Evolutionary conservation across 179 eudicot species (phyloP).

Genomic region (Beta corolliflora): DNA sequence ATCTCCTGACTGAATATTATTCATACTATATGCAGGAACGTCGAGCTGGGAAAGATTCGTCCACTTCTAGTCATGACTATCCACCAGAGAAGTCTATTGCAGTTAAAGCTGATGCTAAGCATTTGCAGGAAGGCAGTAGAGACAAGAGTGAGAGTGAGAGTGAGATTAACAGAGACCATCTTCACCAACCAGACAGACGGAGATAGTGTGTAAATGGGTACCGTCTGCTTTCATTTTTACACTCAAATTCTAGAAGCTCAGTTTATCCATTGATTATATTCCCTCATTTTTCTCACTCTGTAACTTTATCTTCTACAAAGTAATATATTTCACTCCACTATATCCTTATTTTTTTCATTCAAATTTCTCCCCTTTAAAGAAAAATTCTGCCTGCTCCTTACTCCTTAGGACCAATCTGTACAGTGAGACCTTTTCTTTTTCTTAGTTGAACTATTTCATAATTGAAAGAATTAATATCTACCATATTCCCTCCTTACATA

Average conservation of each 20-base stretch:
- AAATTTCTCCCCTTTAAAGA: constrained; percentile 12
- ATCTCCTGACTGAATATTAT: constrained; percentile 1
- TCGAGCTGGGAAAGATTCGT: constrained; percentile 44
- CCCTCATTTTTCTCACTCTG: constrained; percentile 31
- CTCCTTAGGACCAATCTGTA: constrained; percentile 20
- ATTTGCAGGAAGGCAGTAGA: constrained; percentile 42
- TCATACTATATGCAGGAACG: constrained; percentile 50
- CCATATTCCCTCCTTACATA: background rate
- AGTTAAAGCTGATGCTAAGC: constrained; percentile 35
- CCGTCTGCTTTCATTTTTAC: constrained; percentile 23
- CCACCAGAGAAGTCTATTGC: constrained; percentile 36
- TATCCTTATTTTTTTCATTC: constrained; percentile 24
- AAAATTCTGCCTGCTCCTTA: constrained; percentile 8
- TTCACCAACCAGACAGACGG: constrained; percentile 41
- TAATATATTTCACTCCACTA: constrained; percentile 25
- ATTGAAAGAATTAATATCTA: background rate
- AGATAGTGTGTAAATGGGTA: constrained; percentile 50
- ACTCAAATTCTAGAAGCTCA: constrained; percentile 27
- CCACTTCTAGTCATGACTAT: constrained; percentile 34
- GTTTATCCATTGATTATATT: constrained; percentile 23
- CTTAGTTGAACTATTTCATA: background rate
- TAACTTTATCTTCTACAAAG: constrained; percentile 35
- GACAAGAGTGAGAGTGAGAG: constrained; percentile 58
- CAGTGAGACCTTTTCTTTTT: constrained; percentile 10
- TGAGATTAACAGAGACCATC: constrained; percentile 40